Conservation (phyloP, 331 rosid species). For the Rosa hybrid region DNA sequence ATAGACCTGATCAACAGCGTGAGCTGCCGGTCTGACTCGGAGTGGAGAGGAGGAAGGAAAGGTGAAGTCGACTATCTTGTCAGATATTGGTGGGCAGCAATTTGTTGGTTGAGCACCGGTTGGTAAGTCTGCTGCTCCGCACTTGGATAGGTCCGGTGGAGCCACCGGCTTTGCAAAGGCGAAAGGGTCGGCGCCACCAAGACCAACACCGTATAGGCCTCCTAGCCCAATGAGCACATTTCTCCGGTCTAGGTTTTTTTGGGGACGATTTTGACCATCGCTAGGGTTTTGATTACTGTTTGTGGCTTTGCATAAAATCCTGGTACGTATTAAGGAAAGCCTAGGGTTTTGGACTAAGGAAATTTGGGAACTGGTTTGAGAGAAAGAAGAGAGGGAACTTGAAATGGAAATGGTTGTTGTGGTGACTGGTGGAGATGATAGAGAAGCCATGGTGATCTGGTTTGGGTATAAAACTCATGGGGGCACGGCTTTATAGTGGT, state of each 20-base stretch:
- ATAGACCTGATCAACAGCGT: conserved; percentile 42
- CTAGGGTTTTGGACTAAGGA: conserved; percentile 11
- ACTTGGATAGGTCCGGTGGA: conserved; percentile 46
- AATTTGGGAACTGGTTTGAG: background rate
- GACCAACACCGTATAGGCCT: conserved; percentile 49
- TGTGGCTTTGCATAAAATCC: conserved; percentile 33
- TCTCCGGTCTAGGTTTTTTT: conserved; percentile 44
- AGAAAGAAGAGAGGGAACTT: conserved; percentile 11
- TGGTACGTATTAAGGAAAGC: background rate
- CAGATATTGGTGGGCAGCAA: conserved; percentile 67
- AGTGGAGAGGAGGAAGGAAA: conserved; percentile 21
- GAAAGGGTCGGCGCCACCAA: conserved; percentile 29
- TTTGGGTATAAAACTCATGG: background rate
- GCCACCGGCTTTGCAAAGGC: conserved; percentile 55
- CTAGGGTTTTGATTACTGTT: background rate
- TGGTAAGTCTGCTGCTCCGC: conserved; percentile 62
- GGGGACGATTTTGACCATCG: conserved; percentile 4
- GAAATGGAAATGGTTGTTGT: background rate
- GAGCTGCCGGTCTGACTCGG: conserved; percentile 63
- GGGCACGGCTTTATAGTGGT: background rate
- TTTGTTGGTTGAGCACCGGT: conserved; percentile 27
- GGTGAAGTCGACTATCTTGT: conserved; percentile 47
- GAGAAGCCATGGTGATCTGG: conserved; percentile 41
- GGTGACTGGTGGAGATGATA: conserved; percentile 7
- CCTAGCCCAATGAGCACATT: conserved; percentile 66